Evolutionary conservation across 2,329 filamentous ascomycete species (phyloP).

Genomic region (Dactylellina parvicollis): DNA sequence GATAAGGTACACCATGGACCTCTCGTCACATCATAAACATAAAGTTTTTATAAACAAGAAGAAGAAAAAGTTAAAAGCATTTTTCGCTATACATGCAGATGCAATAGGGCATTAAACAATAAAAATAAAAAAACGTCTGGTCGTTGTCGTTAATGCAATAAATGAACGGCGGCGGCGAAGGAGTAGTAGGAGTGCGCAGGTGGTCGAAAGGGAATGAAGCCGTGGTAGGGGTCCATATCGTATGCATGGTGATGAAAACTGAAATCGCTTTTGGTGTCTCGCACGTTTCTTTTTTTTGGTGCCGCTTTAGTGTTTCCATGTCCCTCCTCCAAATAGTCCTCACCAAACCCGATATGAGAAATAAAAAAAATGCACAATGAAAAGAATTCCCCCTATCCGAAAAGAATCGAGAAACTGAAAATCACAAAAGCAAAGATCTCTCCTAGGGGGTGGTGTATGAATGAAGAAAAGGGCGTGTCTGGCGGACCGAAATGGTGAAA

Average conservation of each 20-base stretch:
- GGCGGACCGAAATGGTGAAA: no score
- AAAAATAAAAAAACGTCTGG: not conserved
- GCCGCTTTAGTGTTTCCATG: not conserved
- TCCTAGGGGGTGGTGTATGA: not conserved
- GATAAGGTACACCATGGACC: not conserved
- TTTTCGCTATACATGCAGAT: constrained; percentile 15
- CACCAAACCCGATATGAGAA: not conserved
- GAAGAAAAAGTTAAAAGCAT: not conserved
- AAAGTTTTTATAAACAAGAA: not conserved
- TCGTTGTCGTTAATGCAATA: no score
- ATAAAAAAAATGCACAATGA: not conserved
- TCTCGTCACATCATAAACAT: not conserved
- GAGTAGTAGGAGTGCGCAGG: not conserved
- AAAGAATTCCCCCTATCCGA: not conserved
- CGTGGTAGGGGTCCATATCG: not conserved
- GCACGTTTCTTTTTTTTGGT: constrained; percentile 20
- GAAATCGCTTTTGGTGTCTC: constrained; percentile 31
- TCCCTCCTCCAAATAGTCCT: not conserved
- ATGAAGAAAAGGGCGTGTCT: no score
- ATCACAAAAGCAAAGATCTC: not conserved
- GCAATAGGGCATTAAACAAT: constrained; percentile 16
- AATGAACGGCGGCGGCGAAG: not conserved
- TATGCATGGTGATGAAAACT: not conserved
- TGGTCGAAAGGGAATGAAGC: not conserved
- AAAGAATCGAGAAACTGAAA: not conserved